Evolutionary conservation across 176 grass and related monocot species (phyloP).

Genomic region (Hordeum vulgare): MorexV3_pseudomolecules_assembly NC_058523.1:536822631-536823130

Average conservation of each 20-base stretch:
- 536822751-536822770: background rate
- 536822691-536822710: background rate
- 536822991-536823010: background rate
- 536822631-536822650: background rate
- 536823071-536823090: conserved; percentile 7
- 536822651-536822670: background rate
- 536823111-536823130: background rate
- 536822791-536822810: background rate
- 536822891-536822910: background rate
- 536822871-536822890: background rate
- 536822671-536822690: background rate
- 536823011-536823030: conserved; percentile 13
- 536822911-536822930: background rate
- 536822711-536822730: background rate
- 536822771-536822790: too few species aligned
- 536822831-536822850: background rate
- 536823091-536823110: background rate
- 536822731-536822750: background rate
- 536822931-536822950: background rate
- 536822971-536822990: conserved; percentile 1
- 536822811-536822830: background rate
- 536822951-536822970: background rate
- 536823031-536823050: conserved; percentile 28
- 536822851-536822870: background rate
- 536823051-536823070: conserved; percentile 19